These are phyloP conservation scores for Trametes pubescens DNA, from an alignment of 1,284 basidiomycete species.

Conservation along the genomic window DNA sequence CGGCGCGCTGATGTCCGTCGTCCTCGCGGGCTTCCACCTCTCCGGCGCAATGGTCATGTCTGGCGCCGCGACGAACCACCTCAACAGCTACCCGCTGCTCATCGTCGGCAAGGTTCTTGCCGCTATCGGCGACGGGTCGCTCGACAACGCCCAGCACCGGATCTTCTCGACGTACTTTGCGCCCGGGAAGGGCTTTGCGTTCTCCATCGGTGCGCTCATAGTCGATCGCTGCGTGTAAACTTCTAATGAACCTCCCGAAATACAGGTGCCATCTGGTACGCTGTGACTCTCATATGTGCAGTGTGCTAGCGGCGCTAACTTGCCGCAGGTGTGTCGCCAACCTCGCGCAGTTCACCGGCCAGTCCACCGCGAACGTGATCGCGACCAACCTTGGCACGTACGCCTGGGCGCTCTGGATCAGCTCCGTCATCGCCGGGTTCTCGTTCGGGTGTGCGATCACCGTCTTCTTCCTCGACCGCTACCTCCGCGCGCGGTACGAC, in stretches of 20 bases:
- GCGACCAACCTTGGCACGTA: slow-evolving; percentile 50
- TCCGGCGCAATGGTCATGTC: slow-evolving; percentile 49
- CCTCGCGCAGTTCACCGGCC: slow-evolving; percentile 53
- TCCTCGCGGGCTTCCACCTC: slow-evolving; percentile 47
- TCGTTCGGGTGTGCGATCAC: slow-evolving; percentile 50
- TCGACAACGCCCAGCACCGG: slow-evolving; percentile 56
- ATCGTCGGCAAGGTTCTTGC: slow-evolving; percentile 53
- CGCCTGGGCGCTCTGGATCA: slow-evolving; percentile 55
- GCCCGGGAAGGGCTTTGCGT: slow-evolving; percentile 51
- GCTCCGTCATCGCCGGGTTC: slow-evolving; percentile 49
- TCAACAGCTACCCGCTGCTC: slow-evolving; percentile 52
- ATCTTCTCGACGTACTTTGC: slow-evolving; percentile 57
- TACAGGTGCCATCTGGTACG: slow-evolving; percentile 13
- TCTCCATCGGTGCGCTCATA: slow-evolving; percentile 46
- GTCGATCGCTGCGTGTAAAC: background rate
- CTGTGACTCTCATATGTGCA: no score
- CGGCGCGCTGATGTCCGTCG: slow-evolving; percentile 48
- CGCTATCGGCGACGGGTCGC: slow-evolving; percentile 53
- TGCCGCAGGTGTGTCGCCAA: slow-evolving; percentile 48
- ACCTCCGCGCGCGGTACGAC: slow-evolving; percentile 47
- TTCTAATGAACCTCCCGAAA: background rate
- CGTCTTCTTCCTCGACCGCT: slow-evolving; percentile 50
- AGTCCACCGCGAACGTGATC: slow-evolving; percentile 50
- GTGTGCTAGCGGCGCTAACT: background rate
- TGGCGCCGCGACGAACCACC: slow-evolving; percentile 49